Evolutionary conservation across 2,329 filamentous ascomycete genomes (phyloP).

Genomic region (Orbilia quercus): DNA sequence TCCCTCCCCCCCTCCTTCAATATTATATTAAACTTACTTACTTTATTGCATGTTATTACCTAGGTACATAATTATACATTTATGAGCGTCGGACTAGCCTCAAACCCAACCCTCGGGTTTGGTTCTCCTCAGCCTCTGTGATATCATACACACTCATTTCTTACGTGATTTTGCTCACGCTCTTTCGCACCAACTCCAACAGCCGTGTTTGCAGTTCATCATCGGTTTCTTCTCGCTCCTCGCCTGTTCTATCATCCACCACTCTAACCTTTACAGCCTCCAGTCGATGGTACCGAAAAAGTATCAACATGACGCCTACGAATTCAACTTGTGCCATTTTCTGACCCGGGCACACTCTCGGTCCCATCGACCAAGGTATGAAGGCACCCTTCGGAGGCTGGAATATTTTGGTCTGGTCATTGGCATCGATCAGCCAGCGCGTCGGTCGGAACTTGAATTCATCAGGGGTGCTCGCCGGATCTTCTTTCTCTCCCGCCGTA

Average conservation of each 20-base stretch:
- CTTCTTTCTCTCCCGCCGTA: not conserved
- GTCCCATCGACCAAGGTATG: slow-evolving; percentile 67
- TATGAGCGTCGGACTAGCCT: slow-evolving; percentile 22
- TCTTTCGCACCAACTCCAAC: not conserved
- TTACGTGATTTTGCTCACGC: slow-evolving; percentile 23
- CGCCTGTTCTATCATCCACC: not conserved
- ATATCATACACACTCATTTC: slow-evolving; percentile 42
- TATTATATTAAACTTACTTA: no score
- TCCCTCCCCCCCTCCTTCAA: no score
- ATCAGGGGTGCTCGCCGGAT: slow-evolving; percentile 58
- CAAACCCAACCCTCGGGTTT: slow-evolving; percentile 10
- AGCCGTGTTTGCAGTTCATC: slow-evolving; percentile 14
- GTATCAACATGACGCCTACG: slow-evolving; percentile 64
- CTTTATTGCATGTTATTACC: no score
- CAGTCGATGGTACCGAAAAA: slow-evolving; percentile 61
- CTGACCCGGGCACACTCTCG: slow-evolving; percentile 68
- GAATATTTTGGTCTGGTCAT: slow-evolving; percentile 58
- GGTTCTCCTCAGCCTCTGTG: slow-evolving; percentile 7
- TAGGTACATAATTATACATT: no score
- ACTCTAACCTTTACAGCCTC: slow-evolving; percentile 56
- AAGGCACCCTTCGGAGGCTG: slow-evolving; percentile 64
- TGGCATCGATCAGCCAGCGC: slow-evolving; percentile 62
- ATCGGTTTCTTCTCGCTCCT: slow-evolving; percentile 26
- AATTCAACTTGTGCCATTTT: slow-evolving; percentile 71
- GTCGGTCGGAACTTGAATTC: slow-evolving; percentile 63